These are phyloP conservation scores for Gastroboletus turbinatus DNA, from an alignment of 1,284 basidiomycete genomes.

Conservation along the genomic window DNA sequence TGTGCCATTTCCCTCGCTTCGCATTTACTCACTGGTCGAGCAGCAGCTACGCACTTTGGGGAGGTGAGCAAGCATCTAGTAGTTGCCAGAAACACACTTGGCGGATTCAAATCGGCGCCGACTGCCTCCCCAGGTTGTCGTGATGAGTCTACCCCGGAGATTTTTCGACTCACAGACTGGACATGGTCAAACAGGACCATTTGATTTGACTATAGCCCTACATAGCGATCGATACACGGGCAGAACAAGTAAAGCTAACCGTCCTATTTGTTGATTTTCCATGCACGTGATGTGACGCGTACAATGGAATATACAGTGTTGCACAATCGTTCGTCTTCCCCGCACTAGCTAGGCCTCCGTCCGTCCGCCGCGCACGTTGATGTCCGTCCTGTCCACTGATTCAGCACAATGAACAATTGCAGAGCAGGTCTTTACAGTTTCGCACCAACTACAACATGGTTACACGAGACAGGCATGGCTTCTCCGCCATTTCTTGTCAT, in stretches of 20 bases:
- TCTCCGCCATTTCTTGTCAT: slow-evolving; percentile 29
- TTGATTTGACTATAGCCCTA: background rate
- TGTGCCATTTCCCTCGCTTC: too few relatives aligned
- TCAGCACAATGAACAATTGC: slow-evolving; percentile 20
- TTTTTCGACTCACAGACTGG: background rate
- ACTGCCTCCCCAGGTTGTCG: background rate
- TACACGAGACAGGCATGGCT: slow-evolving; percentile 23
- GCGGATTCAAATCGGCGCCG: background rate
- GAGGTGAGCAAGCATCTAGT: background rate
- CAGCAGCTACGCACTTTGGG: background rate
- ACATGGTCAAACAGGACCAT: background rate
- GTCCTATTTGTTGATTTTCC: slow-evolving; percentile 12
- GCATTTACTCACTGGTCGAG: too few relatives aligned
- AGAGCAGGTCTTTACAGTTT: slow-evolving; percentile 31
- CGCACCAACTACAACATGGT: slow-evolving; percentile 21
- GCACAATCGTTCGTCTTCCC: background rate
- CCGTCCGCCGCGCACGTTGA: background rate
- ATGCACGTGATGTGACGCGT: slow-evolving; percentile 27
- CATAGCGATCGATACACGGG: background rate
- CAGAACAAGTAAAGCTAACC: background rate
- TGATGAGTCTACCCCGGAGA: background rate
- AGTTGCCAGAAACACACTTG: background rate
- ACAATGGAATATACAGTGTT: background rate
- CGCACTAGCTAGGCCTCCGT: background rate
- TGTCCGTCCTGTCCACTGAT: slow-evolving; percentile 1